Conservation (phyloP, 176 grass and related monocot genomes). For the Musa itinerans region DNA sequence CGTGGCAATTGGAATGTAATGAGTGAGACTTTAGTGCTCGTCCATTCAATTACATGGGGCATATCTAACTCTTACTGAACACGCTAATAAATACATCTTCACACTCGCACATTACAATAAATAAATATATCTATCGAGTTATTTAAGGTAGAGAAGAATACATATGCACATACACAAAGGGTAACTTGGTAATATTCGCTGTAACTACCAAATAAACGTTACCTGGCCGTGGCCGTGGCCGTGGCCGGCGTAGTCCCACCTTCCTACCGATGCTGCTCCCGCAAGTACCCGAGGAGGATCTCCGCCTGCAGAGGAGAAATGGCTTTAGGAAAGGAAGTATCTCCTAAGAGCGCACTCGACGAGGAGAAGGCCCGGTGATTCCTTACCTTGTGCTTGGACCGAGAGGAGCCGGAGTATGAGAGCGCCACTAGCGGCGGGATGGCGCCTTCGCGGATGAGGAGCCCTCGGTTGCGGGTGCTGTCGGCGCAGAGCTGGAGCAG, state of each 20-base stretch:
- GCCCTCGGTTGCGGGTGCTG: background rate
- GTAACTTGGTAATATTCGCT: too few relatives aligned
- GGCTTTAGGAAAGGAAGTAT: background rate
- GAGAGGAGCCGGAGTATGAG: conserved; percentile 75
- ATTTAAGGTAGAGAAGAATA: too few relatives aligned
- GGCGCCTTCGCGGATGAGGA: conserved; percentile 2
- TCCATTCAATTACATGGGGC: too few relatives aligned
- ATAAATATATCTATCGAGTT: too few relatives aligned
- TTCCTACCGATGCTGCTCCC: conserved; percentile 70
- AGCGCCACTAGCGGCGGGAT: conserved; percentile 91
- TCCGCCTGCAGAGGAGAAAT: conserved; percentile 41
- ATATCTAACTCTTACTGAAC: too few relatives aligned
- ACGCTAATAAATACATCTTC: too few relatives aligned
- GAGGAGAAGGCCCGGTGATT: too few relatives aligned
- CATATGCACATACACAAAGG: too few relatives aligned
- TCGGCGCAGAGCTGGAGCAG: conserved; percentile 19
- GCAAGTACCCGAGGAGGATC: conserved; percentile 68
- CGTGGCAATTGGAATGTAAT: too few relatives aligned
- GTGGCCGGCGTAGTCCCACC: background rate
- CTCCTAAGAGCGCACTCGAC: background rate
- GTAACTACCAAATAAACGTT: background rate
- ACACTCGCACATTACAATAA: too few relatives aligned
- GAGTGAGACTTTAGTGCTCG: too few relatives aligned
- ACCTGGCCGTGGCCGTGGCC: background rate
- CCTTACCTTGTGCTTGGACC: conserved; percentile 87